Base-by-base conservation (phyloP, 805 yeast species). In the Lipomyces sp. region DNA sequence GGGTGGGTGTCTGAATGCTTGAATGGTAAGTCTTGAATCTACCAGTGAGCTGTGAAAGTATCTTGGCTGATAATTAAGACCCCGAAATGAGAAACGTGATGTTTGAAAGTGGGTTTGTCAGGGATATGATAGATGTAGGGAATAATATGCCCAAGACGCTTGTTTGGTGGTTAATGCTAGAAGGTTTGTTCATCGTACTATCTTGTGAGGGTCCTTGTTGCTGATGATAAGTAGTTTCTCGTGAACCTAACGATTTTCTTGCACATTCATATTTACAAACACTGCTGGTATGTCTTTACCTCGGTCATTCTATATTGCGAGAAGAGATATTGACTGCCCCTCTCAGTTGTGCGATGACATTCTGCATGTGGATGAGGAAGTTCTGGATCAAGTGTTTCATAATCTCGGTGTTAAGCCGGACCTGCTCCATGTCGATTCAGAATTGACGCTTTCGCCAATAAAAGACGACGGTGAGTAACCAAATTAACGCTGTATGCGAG, bases 41-140 rank as follows among this genome's bases (percentile, higher is more conserved):
- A 24, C 3, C 8, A 15, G 18, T 42, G n/a, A 15, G 24, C 10
- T 6, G 2, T 42, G 29, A n/a, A 42, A 15, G 15, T 42, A n/a
- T 24, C 1, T 37, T 10, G 18, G 48, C 48, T 42, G 4, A 42
- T n/a, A 24, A 15, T 32, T 15, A 10, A 62, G 65, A 55, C 55
- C 51, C 48, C 8, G 18, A 34, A 7, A 6, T 33, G 48, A 29
- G 69, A 34, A 42, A 39, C 15, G 55, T 56, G 11, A 57, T 57
- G 64, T 64, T 66, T 55, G 35, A 48, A 18, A 39, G 54, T 4
- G 66, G 66, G 4, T 57, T 63, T 50, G 58, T 66, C 15, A 30
- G 59, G 18, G 64, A 64, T 33, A 57, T 57, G 63, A 34, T 60
- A n/a, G 60, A 60, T 8, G 13, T 61, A 13, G 69, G 59, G n/a